Conservation (phyloP, 805 yeast genomes). For the Suhomyces prunicola region DNA sequence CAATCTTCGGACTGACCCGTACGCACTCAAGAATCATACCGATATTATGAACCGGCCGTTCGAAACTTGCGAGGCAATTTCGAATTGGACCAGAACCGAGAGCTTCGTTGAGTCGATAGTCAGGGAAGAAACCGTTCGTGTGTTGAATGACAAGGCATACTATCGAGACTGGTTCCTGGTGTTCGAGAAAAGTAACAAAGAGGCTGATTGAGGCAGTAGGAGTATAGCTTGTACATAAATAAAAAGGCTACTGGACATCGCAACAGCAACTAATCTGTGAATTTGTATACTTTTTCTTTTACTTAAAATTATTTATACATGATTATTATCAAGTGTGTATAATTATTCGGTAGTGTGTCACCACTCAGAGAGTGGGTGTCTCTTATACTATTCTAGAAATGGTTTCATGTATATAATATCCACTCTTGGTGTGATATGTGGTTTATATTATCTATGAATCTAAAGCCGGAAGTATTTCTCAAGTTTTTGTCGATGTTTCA, state of each 20-base stretch:
- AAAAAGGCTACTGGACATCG: neutral
- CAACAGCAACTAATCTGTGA: too few species aligned
- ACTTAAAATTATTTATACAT: too few species aligned
- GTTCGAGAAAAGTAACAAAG: neutral
- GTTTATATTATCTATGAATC: too few species aligned
- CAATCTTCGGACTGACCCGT: slow-evolving; percentile 38
- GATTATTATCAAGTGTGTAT: too few species aligned
- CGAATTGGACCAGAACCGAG: slow-evolving; percentile 39
- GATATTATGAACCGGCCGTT: slow-evolving; percentile 20
- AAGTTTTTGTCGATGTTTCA: too few species aligned
- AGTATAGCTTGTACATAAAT: neutral
- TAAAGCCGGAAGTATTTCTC: too few species aligned
- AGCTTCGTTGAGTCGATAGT: slow-evolving; percentile 31
- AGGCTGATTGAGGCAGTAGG: neutral
- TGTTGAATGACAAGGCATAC: slow-evolving; percentile 36
- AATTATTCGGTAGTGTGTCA: too few species aligned
- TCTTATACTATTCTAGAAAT: too few species aligned
- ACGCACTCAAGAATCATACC: slow-evolving; percentile 27
- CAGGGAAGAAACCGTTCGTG: slow-evolving; percentile 27
- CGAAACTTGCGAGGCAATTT: slow-evolving; percentile 26
- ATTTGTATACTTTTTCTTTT: too few species aligned
- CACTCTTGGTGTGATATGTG: too few species aligned
- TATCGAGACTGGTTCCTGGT: slow-evolving; percentile 32
- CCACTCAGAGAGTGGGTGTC: too few species aligned
- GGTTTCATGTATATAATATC: too few species aligned